Percentiles rank a stretch among this genome's conserved stretches.
These are phyloP conservation scores for Nidularia pulvinata DNA, from an alignment of 768 basidiomycete species.

Conservation along the genomic window DNA sequence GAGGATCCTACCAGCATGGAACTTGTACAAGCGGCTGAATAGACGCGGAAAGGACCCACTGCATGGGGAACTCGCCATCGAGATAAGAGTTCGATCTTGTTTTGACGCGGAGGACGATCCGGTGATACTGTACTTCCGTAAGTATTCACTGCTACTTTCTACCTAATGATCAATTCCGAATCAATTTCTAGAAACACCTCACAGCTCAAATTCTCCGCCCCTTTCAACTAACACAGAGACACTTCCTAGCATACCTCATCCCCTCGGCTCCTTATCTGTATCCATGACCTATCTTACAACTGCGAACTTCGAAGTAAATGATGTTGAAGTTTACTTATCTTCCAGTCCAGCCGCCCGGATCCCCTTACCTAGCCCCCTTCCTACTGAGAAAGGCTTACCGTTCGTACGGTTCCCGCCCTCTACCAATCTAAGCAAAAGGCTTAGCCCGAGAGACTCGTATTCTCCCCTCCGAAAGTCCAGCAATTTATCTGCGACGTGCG, in stretches of 20 bases:
- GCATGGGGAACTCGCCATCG: conserved; percentile 41
- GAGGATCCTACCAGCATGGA: conserved; percentile 78
- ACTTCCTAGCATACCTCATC: neutral
- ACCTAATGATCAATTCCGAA: neutral
- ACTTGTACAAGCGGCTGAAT: conserved; percentile 61
- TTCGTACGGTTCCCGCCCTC: too few species aligned
- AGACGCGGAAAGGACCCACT: conserved; percentile 39
- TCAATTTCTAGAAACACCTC: neutral
- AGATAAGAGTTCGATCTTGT: conserved; percentile 29
- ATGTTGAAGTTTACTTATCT: neutral
- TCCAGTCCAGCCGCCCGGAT: too few species aligned
- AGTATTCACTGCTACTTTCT: conserved; percentile 7
- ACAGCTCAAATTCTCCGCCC: conserved; percentile 48
- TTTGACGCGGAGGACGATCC: conserved; percentile 13
- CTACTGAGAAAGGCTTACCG: neutral
- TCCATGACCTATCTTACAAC: neutral
- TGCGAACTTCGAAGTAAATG: neutral
- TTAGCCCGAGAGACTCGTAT: too few species aligned
- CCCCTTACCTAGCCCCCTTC: neutral
- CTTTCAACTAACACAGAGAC: neutral
- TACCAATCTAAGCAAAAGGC: too few species aligned
- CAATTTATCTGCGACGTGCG: too few species aligned
- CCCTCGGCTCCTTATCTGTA: neutral
- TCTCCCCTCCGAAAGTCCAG: too few species aligned
- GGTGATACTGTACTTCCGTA: conserved; percentile 35